Percentiles rank a stretch among this genome's conserved stretches.
Evolutionary conservation across 768 basidiomycete genomes (phyloP).

Genomic region (Phanerochaete carnosa): DNA sequence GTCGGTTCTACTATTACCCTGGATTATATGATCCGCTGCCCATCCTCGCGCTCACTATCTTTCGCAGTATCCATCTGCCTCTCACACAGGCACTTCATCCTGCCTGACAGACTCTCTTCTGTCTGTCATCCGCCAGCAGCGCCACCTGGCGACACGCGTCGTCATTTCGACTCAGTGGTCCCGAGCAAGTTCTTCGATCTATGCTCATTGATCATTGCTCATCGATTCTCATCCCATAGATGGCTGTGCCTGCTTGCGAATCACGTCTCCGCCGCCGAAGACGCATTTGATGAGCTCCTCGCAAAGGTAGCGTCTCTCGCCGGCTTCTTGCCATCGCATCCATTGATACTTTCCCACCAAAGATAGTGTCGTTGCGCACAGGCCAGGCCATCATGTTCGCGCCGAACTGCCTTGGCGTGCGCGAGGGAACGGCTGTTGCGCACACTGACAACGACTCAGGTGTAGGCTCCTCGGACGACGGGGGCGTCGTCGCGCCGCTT

Average conservation of each 20-base stretch:
- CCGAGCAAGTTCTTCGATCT: slow-evolving; percentile 66
- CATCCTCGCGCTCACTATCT: too few relatives aligned
- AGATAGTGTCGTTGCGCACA: slow-evolving; percentile 39
- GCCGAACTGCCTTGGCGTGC: slow-evolving; percentile 42
- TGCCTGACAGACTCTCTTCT: slow-evolving; percentile 53
- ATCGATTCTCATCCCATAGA: slow-evolving; percentile 70
- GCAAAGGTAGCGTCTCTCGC: slow-evolving; percentile 60
- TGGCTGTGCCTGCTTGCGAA: slow-evolving; percentile 71
- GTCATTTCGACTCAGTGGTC: slow-evolving; percentile 75
- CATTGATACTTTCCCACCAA: not conserved
- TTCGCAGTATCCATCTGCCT: slow-evolving; percentile 58
- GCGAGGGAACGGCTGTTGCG: not conserved
- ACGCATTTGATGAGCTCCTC: slow-evolving; percentile 66
- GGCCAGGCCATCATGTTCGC: slow-evolving; percentile 70
- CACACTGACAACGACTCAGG: not conserved
- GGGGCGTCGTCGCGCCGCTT: slow-evolving; percentile 23
- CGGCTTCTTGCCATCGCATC: slow-evolving; percentile 28
- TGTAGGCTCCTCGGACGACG: not conserved
- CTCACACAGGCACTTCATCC: slow-evolving; percentile 39
- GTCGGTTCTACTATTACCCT: too few relatives aligned
- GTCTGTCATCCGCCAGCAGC: slow-evolving; percentile 63
- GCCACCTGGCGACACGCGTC: slow-evolving; percentile 70
- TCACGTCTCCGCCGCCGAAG: slow-evolving; percentile 58
- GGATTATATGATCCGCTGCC: too few relatives aligned
- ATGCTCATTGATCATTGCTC: slow-evolving; percentile 60